Percentiles rank a stretch among this genome's conserved stretches.
These are phyloP conservation scores for Silene coronaria DNA, from an alignment of 179 eudicot species.

Conservation along the genomic window DNA sequence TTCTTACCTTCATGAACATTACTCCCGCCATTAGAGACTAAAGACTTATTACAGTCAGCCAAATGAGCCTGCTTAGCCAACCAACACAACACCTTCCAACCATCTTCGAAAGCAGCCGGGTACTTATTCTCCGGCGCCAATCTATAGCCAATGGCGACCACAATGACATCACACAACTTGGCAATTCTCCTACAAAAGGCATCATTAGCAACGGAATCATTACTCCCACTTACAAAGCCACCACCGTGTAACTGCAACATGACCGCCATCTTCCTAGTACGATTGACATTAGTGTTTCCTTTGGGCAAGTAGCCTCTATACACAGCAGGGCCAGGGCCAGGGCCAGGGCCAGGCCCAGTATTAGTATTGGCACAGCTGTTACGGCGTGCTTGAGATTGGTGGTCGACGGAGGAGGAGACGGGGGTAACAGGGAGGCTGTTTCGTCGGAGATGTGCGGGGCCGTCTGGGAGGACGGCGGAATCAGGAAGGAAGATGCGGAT, in stretches of 20 bases:
- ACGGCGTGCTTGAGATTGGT: conserved; percentile 30
- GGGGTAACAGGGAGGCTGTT: conserved; percentile 33
- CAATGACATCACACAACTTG: conserved; percentile 80
- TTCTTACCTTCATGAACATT: conserved; percentile 33
- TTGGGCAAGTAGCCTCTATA: conserved; percentile 8
- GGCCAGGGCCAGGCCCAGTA: neutral
- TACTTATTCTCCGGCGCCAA: conserved; percentile 86
- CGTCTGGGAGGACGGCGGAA: conserved; percentile 43
- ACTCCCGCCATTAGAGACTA: conserved; percentile 36
- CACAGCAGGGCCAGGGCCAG: neutral
- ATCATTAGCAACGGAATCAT: conserved; percentile 88
- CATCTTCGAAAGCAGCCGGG: conserved; percentile 95
- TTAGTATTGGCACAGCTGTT: conserved; percentile 34
- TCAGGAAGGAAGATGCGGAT: conserved; percentile 75
- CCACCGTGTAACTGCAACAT: conserved; percentile 92
- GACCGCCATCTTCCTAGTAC: conserved; percentile 57
- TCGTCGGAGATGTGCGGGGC: conserved; percentile 48
- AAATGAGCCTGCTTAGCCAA: conserved; percentile 84
- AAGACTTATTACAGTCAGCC: conserved; percentile 78
- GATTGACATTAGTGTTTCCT: conserved; percentile 6
- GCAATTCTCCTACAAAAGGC: conserved; percentile 79
- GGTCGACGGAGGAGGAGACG: neutral
- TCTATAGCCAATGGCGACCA: conserved; percentile 82
- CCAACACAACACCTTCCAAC: conserved; percentile 91
- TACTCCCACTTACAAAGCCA: conserved; percentile 82